Base-by-base conservation (phyloP, 345 rosid species). In the Salix exigua region DNA sequence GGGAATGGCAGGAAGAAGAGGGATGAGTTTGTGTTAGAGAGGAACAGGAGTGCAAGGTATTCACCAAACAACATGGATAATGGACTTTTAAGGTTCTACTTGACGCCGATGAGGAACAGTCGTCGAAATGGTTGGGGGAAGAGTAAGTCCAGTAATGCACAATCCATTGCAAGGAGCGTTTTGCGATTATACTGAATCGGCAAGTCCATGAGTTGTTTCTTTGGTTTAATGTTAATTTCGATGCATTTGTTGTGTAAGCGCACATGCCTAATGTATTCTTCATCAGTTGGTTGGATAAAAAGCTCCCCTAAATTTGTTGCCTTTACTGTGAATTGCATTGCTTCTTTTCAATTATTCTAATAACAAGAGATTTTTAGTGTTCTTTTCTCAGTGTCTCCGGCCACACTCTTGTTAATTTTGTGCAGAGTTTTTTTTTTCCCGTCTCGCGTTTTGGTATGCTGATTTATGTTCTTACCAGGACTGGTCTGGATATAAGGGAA, bases 21-120 rank as follows among this genome's bases (percentile, higher is more conserved):
- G 73, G 91, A 87, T 18, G 93, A 89, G 85, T 85, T 88, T 42
- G 90, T 87, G 53, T 71, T 94, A 82, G 97, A 91, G 81, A 90
- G 91, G 86, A 89, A 86, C 68, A 84, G 94, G 84, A 92, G 98
- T 76, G 97, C 95, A 25, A 90, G 97, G 79, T 92, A 88, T 77
- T 96, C 98, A 0, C 93, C 97, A 0, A 92, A 85, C 83, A 81
- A 82, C 79, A 79, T 88, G 12, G 97, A 92, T 28, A 87, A 91
- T 78, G 99, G 99, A 58, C 78, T 92, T 83, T 74, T 96, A 75
- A 87, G 93, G 84, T 93, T 91, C 81, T 90, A 92, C 94, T 78
- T 84, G 86, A 90, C 96, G 5, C 97, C 93, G 31, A 14, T 87
- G 87, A 86, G 92, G 81, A 81, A 84, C 75, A 90, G 97, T 81